phyloP scores from a whole-genome alignment of 164 flowering plant species.

The Akebia trifoliata region DNA sequence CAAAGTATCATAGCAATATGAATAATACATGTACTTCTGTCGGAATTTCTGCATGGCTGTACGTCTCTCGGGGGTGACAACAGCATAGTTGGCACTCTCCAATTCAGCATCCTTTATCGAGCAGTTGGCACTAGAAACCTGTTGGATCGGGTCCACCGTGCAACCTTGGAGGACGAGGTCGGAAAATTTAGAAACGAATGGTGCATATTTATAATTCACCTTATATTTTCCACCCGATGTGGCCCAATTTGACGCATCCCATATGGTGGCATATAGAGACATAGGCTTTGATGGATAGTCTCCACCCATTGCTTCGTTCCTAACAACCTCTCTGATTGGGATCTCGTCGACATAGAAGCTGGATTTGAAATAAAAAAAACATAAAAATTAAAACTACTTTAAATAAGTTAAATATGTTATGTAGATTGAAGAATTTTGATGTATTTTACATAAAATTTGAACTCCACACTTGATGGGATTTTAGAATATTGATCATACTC shows the following conservation, averaged over 20 bases:
- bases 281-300: constrained; percentile 95
- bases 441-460: no score
- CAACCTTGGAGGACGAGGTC: constrained; percentile 74
- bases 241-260: constrained; percentile 97
- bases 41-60: constrained; percentile 61
- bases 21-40: constrained; percentile 69
- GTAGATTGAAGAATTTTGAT: not conserved
- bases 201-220: constrained; percentile 65
- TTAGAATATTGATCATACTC: no score
- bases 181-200: constrained; percentile 64
- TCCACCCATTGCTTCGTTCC: constrained; percentile 61
- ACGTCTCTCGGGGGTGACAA: constrained; percentile 34
- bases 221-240: constrained; percentile 75
- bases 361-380: constrained; percentile 3
- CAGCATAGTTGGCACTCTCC: constrained; percentile 31
- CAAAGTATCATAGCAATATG: constrained; percentile 71
- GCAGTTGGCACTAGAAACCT: constrained; percentile 26
- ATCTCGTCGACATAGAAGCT: constrained; percentile 87
- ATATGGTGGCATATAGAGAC: constrained; percentile 87
- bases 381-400: not conserved
- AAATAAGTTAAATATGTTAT: no score
- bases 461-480: no score
- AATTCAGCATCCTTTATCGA: constrained; percentile 19
- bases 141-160: constrained; percentile 47
- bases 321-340: constrained; percentile 70